These are phyloP conservation scores for Trifolium fragiferum DNA, from an alignment of 306 rosid species.

Conservation along the genomic window DNA sequence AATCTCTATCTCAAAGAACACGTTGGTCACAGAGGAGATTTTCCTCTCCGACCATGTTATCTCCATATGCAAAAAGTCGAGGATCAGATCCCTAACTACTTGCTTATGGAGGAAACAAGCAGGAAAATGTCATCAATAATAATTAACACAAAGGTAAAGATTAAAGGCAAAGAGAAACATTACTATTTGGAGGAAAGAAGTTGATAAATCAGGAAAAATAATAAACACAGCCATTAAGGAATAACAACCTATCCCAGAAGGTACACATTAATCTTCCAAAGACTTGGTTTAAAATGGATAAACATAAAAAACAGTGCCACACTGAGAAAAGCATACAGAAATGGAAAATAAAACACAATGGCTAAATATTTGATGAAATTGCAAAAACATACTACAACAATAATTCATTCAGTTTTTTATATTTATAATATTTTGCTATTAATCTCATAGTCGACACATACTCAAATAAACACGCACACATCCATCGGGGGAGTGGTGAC, in stretches of 20 bases:
- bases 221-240: constrained; percentile 1
- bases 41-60: no score
- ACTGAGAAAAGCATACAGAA: not conserved
- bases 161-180: not conserved
- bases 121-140: not conserved
- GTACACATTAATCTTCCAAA: constrained; percentile 4
- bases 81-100: not conserved
- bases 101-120: not conserved
- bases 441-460: no score
- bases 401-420: not conserved
- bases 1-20: no score
- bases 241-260: not conserved
- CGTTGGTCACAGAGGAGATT: no score
- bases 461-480: no score
- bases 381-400: not conserved
- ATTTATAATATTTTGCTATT: no score
- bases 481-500: no score
- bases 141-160: not conserved
- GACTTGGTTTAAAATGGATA: not conserved
- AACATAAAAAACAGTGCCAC: not conserved
- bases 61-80: not conserved
- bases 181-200: not conserved
- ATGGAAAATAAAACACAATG: not conserved
- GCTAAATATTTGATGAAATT: not conserved
- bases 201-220: constrained; percentile 5